Percentiles rank a stretch among this genome's conserved stretches.
These are phyloP conservation scores for Xylaria sp. DNA, from an alignment of 2,329 filamentous ascomycete genomes.

Conservation along the genomic window DNA sequence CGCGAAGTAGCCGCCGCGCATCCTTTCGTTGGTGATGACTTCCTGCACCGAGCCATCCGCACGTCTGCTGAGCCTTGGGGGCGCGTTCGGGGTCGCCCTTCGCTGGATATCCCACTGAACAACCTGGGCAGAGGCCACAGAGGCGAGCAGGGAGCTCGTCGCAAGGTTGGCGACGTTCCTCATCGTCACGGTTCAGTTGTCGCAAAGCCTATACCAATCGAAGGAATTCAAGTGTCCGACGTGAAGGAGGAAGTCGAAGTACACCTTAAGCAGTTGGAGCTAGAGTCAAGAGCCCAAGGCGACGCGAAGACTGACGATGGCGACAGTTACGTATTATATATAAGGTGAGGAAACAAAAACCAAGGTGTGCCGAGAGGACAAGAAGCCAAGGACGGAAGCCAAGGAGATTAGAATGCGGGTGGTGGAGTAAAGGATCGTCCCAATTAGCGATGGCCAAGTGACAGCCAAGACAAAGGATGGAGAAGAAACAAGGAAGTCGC, in stretches of 20 bases:
- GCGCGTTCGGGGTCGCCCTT: slow-evolving; percentile 44
- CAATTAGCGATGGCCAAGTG: background rate
- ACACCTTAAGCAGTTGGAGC: background rate
- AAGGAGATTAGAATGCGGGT: background rate
- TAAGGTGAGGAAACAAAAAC: background rate
- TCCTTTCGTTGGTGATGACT: slow-evolving; percentile 58
- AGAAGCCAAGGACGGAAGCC: background rate
- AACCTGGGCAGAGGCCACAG: slow-evolving; percentile 50
- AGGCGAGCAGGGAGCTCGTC: slow-evolving; percentile 47
- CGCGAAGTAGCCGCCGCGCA: slow-evolving; percentile 66
- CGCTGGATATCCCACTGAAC: slow-evolving; percentile 62
- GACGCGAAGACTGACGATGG: background rate
- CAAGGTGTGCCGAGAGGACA: slow-evolving; percentile 5
- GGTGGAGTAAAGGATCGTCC: slow-evolving; percentile 18
- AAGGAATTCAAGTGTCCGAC: background rate
- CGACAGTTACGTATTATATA: background rate
- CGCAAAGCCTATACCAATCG: background rate
- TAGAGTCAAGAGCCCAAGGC: too few relatives aligned
- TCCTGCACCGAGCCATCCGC: slow-evolving; percentile 55
- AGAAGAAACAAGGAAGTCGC: background rate
- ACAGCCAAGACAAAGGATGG: slow-evolving; percentile 4
- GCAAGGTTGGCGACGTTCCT: slow-evolving; percentile 41
- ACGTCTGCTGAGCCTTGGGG: slow-evolving; percentile 52
- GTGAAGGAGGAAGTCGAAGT: background rate
- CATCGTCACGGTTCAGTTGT: slow-evolving; percentile 38